Conservation (phyloP, 805 yeast genomes). For the Schizosaccharomyces lindneri region DNA sequence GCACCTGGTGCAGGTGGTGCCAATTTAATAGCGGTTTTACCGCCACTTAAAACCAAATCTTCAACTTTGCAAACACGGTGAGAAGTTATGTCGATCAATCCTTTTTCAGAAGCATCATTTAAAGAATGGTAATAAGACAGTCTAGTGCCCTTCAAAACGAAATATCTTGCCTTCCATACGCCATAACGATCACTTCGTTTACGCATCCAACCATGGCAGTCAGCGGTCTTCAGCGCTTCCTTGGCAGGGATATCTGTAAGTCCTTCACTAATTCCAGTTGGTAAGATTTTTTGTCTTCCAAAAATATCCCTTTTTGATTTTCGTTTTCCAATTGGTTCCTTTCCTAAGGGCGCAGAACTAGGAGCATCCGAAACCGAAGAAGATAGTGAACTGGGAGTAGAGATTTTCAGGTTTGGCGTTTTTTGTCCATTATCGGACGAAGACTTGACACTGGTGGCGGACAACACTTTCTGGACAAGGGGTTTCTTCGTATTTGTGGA, state of each 20-base stretch:
- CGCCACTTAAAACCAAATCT: slow-evolving; percentile 74
- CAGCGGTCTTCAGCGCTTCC: slow-evolving; percentile 53
- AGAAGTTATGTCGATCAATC: slow-evolving; percentile 84
- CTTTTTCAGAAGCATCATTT: slow-evolving; percentile 65
- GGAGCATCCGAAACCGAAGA: background rate
- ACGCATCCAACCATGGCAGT: slow-evolving; percentile 83
- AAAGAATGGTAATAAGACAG: slow-evolving; percentile 62
- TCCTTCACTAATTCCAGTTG: slow-evolving; percentile 30
- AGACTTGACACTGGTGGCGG: too few species aligned
- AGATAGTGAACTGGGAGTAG: background rate
- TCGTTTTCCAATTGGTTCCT: background rate
- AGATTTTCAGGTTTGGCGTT: too few species aligned
- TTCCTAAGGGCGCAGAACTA: background rate
- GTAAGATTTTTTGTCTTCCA: background rate
- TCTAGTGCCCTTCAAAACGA: slow-evolving; percentile 67
- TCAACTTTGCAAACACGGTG: slow-evolving; percentile 78
- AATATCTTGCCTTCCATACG: slow-evolving; percentile 62
- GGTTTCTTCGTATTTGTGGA: too few species aligned
- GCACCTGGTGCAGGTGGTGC: slow-evolving; percentile 97
- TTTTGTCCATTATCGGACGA: too few species aligned
- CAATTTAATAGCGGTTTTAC: slow-evolving; percentile 75
- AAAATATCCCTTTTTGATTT: background rate
- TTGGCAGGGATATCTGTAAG: slow-evolving; percentile 50
- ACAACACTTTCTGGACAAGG: too few species aligned
- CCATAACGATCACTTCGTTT: slow-evolving; percentile 57